Evolutionary conservation across 306 rosid genomes (phyloP).

Genomic region (Malus asiatica): DNA sequence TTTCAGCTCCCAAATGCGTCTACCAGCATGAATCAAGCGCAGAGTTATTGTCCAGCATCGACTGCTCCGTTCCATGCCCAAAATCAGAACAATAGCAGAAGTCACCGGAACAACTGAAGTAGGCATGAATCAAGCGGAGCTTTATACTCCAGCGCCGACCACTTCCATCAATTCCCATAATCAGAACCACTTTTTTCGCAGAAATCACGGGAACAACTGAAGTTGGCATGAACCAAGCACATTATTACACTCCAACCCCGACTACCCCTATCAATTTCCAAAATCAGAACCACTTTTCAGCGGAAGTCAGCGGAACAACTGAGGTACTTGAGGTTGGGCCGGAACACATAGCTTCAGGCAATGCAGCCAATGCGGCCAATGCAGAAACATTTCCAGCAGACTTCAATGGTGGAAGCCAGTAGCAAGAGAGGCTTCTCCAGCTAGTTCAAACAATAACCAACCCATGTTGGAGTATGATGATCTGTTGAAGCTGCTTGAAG

Average conservation of each 20-base stretch:
- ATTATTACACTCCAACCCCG: background rate
- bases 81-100: slow-evolving; percentile 8
- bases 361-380: background rate
- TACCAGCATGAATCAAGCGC: background rate
- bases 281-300: slow-evolving; percentile 6
- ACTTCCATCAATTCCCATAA: background rate
- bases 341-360: background rate
- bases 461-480: slow-evolving; percentile 9
- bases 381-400: background rate
- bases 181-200: slow-evolving; percentile 3
- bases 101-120: background rate
- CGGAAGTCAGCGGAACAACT: background rate
- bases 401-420: slow-evolving; percentile 11
- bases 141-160: background rate
- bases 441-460: slow-evolving; percentile 15
- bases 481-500: slow-evolving; percentile 20
- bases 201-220: background rate
- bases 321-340: background rate
- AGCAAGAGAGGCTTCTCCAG: background rate
- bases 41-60: background rate
- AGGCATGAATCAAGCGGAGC: background rate
- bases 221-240: background rate
- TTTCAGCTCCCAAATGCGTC: background rate
- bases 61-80: slow-evolving; percentile 2
- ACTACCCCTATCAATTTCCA: background rate